These are phyloP conservation scores for Monosporascus sp. DNA, from an alignment of 2,329 filamentous ascomycete genomes.

Conservation along the genomic window DNA sequence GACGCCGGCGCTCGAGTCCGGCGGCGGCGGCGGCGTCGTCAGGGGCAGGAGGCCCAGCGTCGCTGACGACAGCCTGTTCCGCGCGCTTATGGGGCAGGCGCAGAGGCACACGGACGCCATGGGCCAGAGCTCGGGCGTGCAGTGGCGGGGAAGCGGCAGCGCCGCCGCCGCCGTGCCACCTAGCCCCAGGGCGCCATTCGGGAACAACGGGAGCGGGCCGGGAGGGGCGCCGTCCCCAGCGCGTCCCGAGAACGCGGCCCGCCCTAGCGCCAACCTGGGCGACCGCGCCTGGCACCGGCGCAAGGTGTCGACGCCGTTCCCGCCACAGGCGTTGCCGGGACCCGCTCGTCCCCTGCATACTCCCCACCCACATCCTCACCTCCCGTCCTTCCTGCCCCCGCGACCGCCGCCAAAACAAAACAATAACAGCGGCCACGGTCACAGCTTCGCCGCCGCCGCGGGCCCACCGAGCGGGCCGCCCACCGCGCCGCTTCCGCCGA, in stretches of 20 bases:
- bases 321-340: constrained; percentile 5
- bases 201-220: not conserved
- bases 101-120: constrained; percentile 1
- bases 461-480: constrained; percentile 13
- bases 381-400: not conserved
- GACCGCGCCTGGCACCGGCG: constrained; percentile 25
- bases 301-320: constrained; percentile 17
- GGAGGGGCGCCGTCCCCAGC: not conserved
- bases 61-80: constrained; percentile 11
- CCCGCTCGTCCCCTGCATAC: not conserved
- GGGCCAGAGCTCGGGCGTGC: constrained; percentile 16
- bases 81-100: constrained; percentile 2
- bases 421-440: too few relatives aligned
- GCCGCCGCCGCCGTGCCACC: not conserved
- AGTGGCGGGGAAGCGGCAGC: constrained; percentile 11
- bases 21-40: constrained; percentile 4
- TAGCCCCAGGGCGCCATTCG: not conserved
- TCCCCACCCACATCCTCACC: not conserved
- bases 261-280: constrained; percentile 11
- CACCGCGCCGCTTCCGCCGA: constrained; percentile 12
- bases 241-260: constrained; percentile 11
- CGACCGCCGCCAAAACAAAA: not conserved
- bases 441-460: not conserved
- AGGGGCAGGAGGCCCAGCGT: not conserved
- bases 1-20: constrained; percentile 21